Evolutionary conservation across 331 rosid species (phyloP).

Genomic region (Cydonia oblonga): DNA sequence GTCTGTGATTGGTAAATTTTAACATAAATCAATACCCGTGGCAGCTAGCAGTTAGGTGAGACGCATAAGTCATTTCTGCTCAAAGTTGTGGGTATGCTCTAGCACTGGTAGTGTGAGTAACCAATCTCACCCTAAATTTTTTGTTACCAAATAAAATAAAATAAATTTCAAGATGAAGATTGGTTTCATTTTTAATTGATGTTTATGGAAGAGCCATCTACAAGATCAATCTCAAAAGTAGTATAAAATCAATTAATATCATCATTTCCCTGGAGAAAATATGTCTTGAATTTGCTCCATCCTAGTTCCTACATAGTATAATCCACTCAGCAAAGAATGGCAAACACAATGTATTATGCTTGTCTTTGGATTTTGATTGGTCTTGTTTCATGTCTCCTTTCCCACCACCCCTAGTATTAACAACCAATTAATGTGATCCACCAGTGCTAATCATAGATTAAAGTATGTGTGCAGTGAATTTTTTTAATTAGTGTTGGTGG

Average conservation of each 20-base stretch:
- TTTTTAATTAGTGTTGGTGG: slow-evolving; percentile 17
- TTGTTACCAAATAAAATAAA: no score
- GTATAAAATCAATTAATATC: neutral
- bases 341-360: slow-evolving; percentile 31
- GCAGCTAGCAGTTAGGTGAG: no score
- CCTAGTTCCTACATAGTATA: neutral
- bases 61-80: no score
- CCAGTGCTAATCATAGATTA: neutral
- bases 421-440: slow-evolving; percentile 10
- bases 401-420: slow-evolving; percentile 20
- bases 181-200: neutral
- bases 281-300: neutral
- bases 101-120: no score
- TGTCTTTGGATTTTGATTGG: slow-evolving; percentile 22
- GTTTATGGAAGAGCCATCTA: neutral
- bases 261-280: neutral
- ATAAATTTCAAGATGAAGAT: no score
- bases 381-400: slow-evolving; percentile 21
- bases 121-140: no score
- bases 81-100: no score
- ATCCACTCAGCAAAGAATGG: slow-evolving; percentile 32
- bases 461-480: neutral
- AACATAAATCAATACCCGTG: no score
- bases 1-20: no score
- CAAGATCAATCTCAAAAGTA: neutral